Evolutionary conservation across 139 green algal genomes (phyloP).

Genomic region (Pleodorina starrii): DNA sequence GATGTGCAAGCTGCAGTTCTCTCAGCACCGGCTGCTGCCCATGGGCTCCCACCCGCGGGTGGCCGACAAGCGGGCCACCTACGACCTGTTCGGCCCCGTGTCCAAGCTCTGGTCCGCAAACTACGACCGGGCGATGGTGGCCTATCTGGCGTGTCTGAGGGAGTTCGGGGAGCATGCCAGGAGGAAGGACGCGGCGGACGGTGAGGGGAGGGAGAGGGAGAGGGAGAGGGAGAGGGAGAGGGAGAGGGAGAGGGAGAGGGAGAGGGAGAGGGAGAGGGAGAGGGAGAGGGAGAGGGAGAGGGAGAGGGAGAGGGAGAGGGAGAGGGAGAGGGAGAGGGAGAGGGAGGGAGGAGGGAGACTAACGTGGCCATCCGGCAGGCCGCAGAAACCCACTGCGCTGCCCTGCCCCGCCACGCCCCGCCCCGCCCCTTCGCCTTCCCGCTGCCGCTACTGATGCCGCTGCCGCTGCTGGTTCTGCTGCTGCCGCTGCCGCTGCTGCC

Average conservation of each 20-base stretch:
- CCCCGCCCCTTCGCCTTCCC: background rate
- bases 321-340: background rate
- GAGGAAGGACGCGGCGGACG: constrained; percentile 24
- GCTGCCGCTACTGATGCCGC: no score
- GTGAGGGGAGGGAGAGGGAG: background rate
- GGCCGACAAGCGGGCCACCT: constrained; percentile 77
- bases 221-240: background rate
- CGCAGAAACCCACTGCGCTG: background rate
- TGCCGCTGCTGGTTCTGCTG: no score
- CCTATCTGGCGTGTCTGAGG: constrained; percentile 86
- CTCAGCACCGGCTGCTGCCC: constrained; percentile 80
- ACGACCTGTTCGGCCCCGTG: constrained; percentile 95
- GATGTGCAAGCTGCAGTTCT: constrained; percentile 71
- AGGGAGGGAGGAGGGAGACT: background rate
- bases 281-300: background rate
- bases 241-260: background rate
- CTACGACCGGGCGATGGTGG: constrained; percentile 91
- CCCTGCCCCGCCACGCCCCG: background rate
- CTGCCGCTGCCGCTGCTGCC: no score
- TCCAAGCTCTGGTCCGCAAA: constrained; percentile 83
- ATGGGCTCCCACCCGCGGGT: constrained; percentile 91
- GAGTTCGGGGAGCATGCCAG: constrained; percentile 89
- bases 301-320: background rate
- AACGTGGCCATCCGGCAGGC: background rate
- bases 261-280: background rate